phyloP scores from a whole-genome alignment of 768 basidiomycete genomes.

The Amanita molliuscula region DNA sequence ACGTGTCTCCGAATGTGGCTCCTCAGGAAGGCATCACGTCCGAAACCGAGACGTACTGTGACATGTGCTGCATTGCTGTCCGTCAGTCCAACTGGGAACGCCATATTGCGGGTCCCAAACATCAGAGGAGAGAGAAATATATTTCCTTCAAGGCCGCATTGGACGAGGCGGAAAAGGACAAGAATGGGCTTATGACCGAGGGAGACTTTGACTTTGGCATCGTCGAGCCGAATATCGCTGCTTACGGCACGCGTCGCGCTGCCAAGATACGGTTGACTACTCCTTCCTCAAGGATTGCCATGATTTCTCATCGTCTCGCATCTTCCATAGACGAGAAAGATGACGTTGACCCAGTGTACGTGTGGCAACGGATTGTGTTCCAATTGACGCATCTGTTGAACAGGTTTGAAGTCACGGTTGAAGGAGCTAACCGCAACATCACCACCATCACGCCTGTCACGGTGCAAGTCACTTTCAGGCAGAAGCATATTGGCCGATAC shows the following conservation, averaged over 20 bases:
- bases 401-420: conserved; percentile 5
- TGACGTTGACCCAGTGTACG: background rate
- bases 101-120: conserved; percentile 21
- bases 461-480: conserved; percentile 23
- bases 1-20: conserved; percentile 4
- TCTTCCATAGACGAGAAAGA: conserved; percentile 1
- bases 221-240: conserved; percentile 23
- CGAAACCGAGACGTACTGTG: conserved; percentile 11
- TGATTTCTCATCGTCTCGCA: background rate
- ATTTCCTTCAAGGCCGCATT: conserved; percentile 29
- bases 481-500: conserved; percentile 33
- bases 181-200: conserved; percentile 36
- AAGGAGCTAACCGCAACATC: conserved; percentile 5
- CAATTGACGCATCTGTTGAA: background rate
- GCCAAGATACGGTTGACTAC: conserved; percentile 14
- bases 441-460: conserved; percentile 3
- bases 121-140: conserved; percentile 27
- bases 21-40: conserved; percentile 11
- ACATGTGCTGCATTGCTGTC: conserved; percentile 19
- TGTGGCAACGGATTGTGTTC: background rate
- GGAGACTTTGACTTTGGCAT: conserved; percentile 42
- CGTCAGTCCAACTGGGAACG: conserved; percentile 18
- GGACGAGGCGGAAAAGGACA: conserved; percentile 45
- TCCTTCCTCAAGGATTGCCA: conserved; percentile 11
- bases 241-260: conserved; percentile 13